phyloP scores from a whole-genome alignment of 768 basidiomycete species.

The Boletus tomentosulus region DNA sequence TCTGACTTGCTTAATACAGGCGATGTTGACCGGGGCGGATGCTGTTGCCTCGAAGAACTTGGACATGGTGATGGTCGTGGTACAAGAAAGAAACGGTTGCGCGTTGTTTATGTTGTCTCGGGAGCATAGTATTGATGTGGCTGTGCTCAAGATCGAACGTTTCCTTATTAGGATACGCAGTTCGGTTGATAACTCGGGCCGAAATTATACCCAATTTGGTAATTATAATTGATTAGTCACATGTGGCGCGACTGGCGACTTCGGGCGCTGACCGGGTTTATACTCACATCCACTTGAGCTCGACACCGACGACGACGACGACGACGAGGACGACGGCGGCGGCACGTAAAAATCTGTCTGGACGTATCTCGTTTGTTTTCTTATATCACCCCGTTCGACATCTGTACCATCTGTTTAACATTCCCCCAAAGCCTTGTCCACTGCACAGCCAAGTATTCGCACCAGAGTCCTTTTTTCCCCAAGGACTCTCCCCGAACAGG shows the following conservation, averaged over 20 bases:
- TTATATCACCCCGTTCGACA: slow-evolving; percentile 1
- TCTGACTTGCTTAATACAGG: slow-evolving; percentile 83
- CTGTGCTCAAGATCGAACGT: slow-evolving; percentile 17
- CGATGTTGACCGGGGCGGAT: slow-evolving; percentile 95
- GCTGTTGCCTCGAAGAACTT: slow-evolving; percentile 75
- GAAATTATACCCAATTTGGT: slow-evolving; percentile 12
- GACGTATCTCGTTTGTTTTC: slow-evolving; percentile 16
- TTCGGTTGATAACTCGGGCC: slow-evolving; percentile 13
- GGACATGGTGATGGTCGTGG: slow-evolving; percentile 41
- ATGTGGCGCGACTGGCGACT: slow-evolving; percentile 13
- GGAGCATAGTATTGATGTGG: slow-evolving; percentile 9
- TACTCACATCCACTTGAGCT: slow-evolving; percentile 9
- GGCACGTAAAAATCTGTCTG: slow-evolving; percentile 13
- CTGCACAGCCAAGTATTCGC: slow-evolving; percentile 3
- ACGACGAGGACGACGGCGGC: slow-evolving; percentile 14
- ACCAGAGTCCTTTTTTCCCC: slow-evolving; percentile 8
- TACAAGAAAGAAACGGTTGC: neutral
- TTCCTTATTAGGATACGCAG: slow-evolving; percentile 3
- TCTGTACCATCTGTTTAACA: slow-evolving; percentile 12
- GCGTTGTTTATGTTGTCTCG: no score
- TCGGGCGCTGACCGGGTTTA: slow-evolving; percentile 26
- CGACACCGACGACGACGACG: slow-evolving; percentile 18
- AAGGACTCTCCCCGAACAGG: slow-evolving; percentile 5
- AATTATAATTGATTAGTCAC: slow-evolving; percentile 11
- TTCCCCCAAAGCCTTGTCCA: neutral